Base-by-base conservation (phyloP, 2,329 filamentous ascomycete species). In the Curvularia sp. region DNA sequence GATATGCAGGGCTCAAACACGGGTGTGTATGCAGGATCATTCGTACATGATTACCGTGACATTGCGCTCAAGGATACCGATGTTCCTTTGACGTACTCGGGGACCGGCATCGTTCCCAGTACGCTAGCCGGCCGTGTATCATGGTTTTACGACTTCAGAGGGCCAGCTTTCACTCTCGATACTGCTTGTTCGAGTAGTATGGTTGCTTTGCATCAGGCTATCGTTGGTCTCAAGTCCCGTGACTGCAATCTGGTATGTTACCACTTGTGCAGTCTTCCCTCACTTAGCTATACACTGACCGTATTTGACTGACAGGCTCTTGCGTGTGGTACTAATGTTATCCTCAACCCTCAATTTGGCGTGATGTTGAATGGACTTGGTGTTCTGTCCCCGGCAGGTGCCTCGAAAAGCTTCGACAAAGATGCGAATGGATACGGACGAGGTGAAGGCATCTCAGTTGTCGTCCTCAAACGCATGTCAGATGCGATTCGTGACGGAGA, bases 321-420 rank as follows among this genome's bases (percentile, higher is more conserved):
- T 41, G 38, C 38, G 13, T 41, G 38, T 41, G 65, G 53, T 8
- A 47, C 49, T 18, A 66, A 68, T 27, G 41, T 64, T 0, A 55
- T 59, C 3, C 46, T 63, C 8, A 21, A 47, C 1, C 54, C 55
- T 2, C 59, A 65, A 12, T 49, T 48, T 12, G 43, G 23, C 23
- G 8, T 54, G 6, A 30, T 51, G 50, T 38, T 61, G 13, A 52
- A 34, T 45, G 41, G 27, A 50, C 30, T 61, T 15, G 30, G 61
- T 43, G 56, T 59, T 36, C 61, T 77, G 12, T 75, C 68, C 1
- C 72, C 73, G 7, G 66, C 71, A 23, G 70, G 74, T 21, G 58
- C 47, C 9, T 70, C 55, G 15, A 65, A 63, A 43, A 72, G 68
- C 46, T 78, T 71, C 50, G 87, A 87, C 64, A 69, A 78, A 12